Base-by-base conservation (phyloP, 2,329 filamentous ascomycete species). In the Claviceps digitariae region DNA sequence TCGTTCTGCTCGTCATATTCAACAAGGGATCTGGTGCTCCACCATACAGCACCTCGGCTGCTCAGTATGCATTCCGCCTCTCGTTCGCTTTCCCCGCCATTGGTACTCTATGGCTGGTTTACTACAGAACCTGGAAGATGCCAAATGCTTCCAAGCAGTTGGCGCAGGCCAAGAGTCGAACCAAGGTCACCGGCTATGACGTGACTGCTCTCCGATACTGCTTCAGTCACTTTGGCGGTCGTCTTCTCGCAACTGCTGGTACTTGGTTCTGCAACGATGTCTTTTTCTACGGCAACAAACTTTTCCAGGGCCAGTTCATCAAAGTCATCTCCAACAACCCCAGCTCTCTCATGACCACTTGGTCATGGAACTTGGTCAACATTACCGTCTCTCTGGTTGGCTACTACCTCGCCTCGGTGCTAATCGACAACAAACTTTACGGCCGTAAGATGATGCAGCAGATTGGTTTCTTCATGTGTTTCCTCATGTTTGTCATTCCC, bases 221-320 rank as follows among this genome's bases (percentile, higher is more conserved):
- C 47, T 81, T 90, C 70, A 79, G 72, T 54, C 82, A 94, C 73
- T 97, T 96, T 60, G 89, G 90, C 48, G 85, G 86, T 51, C 89
- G 91, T 60, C 72, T 97, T 25, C 64, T 95, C 21, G 91, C 91
- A 50, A 96, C 91, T 21, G 83, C 90, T 12, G 87, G 87, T 54
- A 81, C 83, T 38, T 97, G 91, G 91, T 97, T 91, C 71, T 87
- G 84, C 73, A 97, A 97, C 69, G 91, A 97, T 65, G 86, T 97
- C 60, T 96, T 97, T 78, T 97, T 97, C 76, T 97, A 97, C 74
- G 91, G 91, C 62, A 96, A 95, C 84, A 96, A 95, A 78, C 84
- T 96, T 52, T 96, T 96, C 79, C 90, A 95, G 72, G 81, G 79
- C 57, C 81, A 91, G 66, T 96, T 96, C 72, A 95, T 96, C 71